Percentiles rank a stretch among this genome's conserved stretches.
phyloP scores from a whole-genome alignment of 192 early-diverging fungal genomes.

The Coemansia sp. region DNA sequence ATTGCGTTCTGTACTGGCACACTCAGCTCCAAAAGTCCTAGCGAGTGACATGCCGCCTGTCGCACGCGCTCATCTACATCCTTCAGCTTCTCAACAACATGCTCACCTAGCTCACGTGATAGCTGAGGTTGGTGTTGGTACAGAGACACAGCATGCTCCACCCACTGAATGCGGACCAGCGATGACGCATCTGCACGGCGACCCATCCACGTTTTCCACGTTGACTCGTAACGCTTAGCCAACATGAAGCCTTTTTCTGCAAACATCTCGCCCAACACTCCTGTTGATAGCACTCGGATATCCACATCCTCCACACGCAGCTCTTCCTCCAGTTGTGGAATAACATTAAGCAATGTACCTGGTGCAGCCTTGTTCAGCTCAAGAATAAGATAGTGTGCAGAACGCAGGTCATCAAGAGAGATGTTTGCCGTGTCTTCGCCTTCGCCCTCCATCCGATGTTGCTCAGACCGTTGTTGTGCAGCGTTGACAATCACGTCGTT shows the following conservation, averaged over 20 bases:
- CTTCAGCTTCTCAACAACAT: slow-evolving; percentile 64
- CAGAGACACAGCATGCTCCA: slow-evolving; percentile 63
- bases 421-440: slow-evolving; percentile 21
- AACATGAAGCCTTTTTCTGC: slow-evolving; percentile 69
- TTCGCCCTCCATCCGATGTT: slow-evolving; percentile 18
- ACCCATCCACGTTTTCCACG: slow-evolving; percentile 84
- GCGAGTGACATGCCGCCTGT: slow-evolving; percentile 63
- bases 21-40: slow-evolving; percentile 68
- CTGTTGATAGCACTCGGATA: slow-evolving; percentile 73
- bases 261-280: slow-evolving; percentile 87
- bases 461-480: slow-evolving; percentile 33
- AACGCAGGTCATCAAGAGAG: slow-evolving; percentile 57
- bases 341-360: slow-evolving; percentile 78
- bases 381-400: slow-evolving; percentile 76
- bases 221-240: slow-evolving; percentile 69
- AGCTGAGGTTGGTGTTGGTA: slow-evolving; percentile 73
- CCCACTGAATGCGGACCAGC: slow-evolving; percentile 71
- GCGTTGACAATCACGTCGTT: slow-evolving; percentile 74
- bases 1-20: slow-evolving; percentile 57
- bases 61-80: slow-evolving; percentile 96
- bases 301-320: slow-evolving; percentile 73
- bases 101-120: slow-evolving; percentile 66
- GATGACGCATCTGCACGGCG: slow-evolving; percentile 72
- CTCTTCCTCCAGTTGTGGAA: slow-evolving; percentile 94
- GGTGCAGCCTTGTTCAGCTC: slow-evolving; percentile 77